Conservation (phyloP, 495 filamentous ascomycete genomes). For the Aspergillus biplanus region DNA sequence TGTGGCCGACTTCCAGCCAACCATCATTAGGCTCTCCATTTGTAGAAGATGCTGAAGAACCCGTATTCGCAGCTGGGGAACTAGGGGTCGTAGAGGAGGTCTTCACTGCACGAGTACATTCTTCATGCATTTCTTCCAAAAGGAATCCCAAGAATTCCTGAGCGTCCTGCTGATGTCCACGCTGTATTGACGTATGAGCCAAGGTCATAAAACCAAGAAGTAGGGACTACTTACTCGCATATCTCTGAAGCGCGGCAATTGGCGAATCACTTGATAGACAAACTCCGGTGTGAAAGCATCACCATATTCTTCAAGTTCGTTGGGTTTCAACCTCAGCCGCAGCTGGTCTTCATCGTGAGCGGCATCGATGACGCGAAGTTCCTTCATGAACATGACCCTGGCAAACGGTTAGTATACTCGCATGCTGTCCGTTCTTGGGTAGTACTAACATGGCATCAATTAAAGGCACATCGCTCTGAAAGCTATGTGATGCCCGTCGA, state of each 20-base stretch:
- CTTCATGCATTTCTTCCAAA: conserved; percentile 89
- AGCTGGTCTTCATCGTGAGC: conserved; percentile 74
- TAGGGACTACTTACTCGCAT: conserved; percentile 70
- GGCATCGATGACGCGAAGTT: conserved; percentile 85
- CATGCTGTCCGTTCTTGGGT: not conserved
- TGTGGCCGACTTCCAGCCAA: conserved; percentile 93
- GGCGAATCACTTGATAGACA: conserved; percentile 89
- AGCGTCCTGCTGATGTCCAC: conserved; percentile 96
- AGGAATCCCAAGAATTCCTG: conserved; percentile 97
- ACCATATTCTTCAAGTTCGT: conserved; percentile 87
- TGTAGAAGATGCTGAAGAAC: conserved; percentile 41
- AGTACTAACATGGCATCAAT: conserved; percentile 88
- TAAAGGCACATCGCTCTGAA: conserved; percentile 92
- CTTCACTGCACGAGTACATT: conserved; percentile 79
- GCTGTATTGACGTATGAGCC: conserved; percentile 43
- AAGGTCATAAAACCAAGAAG: not conserved
- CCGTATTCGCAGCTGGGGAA: conserved; percentile 44
- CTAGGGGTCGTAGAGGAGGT: conserved; percentile 37
- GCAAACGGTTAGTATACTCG: not conserved
- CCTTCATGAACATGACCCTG: conserved; percentile 94
- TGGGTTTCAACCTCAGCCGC: conserved; percentile 70
- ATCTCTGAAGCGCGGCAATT: conserved; percentile 82
- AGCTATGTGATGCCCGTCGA: conserved; percentile 81
- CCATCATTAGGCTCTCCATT: conserved; percentile 51
- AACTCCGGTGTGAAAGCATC: conserved; percentile 93